Evolutionary conservation across 495 filamentous ascomycete species (phyloP), one percentile per base, ranked within the genome.

Genomic region (Achaetomiella virescens): DNA sequence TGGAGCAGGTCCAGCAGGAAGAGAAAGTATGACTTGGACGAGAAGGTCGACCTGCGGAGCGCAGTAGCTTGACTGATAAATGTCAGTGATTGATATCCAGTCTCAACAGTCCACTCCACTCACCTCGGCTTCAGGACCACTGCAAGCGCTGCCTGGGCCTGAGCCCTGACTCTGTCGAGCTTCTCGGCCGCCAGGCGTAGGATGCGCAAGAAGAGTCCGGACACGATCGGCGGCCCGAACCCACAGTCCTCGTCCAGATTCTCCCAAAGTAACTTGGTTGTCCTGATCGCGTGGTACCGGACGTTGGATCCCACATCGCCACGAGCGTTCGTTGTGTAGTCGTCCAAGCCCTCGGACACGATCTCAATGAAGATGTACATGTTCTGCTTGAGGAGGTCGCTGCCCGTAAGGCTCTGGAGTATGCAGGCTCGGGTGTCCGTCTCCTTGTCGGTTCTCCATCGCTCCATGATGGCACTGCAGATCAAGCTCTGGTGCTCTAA

Each of bases 261-360:
- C 27, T 62, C 57, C 76, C 76, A 78, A 27, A 79, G 47, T 6
- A 64, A 68, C 31, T 70, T 73, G 1, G 81, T 77, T 2, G 84
- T 84, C 59, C 80, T 78, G 20, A 96, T 78, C 27, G 88, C 91
- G 63, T 91, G 87, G 14, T 90, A 63, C 12, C 93, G 78, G 12
- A 92, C 86, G 27, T 87, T 79, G 2, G 90, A 95, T 4, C 93
- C 93, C 51, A 97, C 77, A 63, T 99, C 93, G 12, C 93, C 95
- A 9, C 90, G 78, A 38, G 87, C 79, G 61, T 88, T 90, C 10
- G 87, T 88, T 0, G 88, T 91, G 60, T 97, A 97, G 65, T 99
- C 91, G 52, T 93, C 86, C 41, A 97, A 66, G 10, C 76, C 85
- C 60, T 65, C 75, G 20, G 57, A 71, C 29, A 79, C 72, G 22